Conservation (phyloP, 208 protist genomes). For the Trypanosoma boissoni region DNA sequence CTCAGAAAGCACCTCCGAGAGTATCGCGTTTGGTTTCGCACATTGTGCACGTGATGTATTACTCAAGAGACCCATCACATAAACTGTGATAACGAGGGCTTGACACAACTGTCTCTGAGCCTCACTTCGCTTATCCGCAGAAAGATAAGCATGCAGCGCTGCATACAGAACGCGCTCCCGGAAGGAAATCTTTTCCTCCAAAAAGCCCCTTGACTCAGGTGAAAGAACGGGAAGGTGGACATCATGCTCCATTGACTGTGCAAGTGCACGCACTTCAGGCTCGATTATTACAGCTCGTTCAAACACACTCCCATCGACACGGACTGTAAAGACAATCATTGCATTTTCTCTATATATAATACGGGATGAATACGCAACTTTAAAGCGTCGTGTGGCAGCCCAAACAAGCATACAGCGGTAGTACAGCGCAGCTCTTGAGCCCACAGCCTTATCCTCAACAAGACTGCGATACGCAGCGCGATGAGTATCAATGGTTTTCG, state of each 20-base stretch:
- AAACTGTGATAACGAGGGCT: constrained; percentile 55
- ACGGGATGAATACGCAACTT: constrained; percentile 81
- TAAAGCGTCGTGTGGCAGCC: constrained; percentile 59
- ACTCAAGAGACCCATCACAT: constrained; percentile 44
- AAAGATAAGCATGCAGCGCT: constrained; percentile 70
- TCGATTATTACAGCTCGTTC: constrained; percentile 58
- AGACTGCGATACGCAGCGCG: constrained; percentile 55
- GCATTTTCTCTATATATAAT: constrained; percentile 83
- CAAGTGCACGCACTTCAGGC: constrained; percentile 35
- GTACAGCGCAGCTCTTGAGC: constrained; percentile 62
- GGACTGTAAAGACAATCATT: constrained; percentile 78
- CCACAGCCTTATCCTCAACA: constrained; percentile 63
- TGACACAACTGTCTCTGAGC: constrained; percentile 57
- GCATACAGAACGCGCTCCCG: constrained; percentile 62
- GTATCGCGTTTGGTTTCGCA: constrained; percentile 21
- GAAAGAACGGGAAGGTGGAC: constrained; percentile 38
- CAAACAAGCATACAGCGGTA: constrained; percentile 79
- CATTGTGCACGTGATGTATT: constrained; percentile 54
- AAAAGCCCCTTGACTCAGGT: constrained; percentile 29
- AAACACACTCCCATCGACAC: constrained; percentile 56
- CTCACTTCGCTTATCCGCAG: constrained; percentile 20
- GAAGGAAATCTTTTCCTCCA: constrained; percentile 47
- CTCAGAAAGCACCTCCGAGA: constrained; percentile 50
- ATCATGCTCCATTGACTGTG: constrained; percentile 42
- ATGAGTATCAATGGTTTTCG: not conserved